Evolutionary conservation across 176 grass and related monocot species (phyloP), one percentile per base, ranked within the genome.

Genomic region (Aegilops bicornis): DNA sequence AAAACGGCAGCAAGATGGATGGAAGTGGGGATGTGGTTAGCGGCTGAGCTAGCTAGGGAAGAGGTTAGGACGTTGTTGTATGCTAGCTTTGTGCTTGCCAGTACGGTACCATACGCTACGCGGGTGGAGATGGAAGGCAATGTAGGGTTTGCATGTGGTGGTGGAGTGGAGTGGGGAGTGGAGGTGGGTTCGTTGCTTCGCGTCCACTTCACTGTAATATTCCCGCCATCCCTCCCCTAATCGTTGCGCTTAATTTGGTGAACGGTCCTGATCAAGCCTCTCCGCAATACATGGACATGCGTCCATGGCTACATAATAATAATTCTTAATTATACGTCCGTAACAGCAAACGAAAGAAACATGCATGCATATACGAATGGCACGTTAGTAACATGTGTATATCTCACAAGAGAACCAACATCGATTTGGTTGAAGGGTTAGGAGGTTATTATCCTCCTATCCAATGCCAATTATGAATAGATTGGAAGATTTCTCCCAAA

Each of bases 201-300:
- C 94, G 89, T 88, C 92, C 88, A 97, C 94, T 97, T 89, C 92
- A 97, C 92, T 94, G 85, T 92, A 84, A 91, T 90, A 94, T 94
- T 94, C 89, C 40, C 25, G 25, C 22, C 7, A 12, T n/a, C 15
- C 14, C 4, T 29, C 29, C 29, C 30, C 50, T 3, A 58, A 33
- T 8, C 33, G 31, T 60, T 61, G 29, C 32, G 30, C 54, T 13
- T 58, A 22, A 58, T 58, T 48, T 68, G 80, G 65, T 82, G 64
- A 82, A 82, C 80, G 64, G 80, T 82, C 80, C 22, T 30, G 80
- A 56, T 82, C 79, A 5, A 4, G 6, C 50, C 30, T 23, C 17
- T 11, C 5, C 35, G 32, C 13, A 8, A 66, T 15, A 30, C 15
- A 66, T 32, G 15, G 6, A 66, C 27, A 32, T 66, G 27, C 14